phyloP scores from a whole-genome alignment of 1,284 basidiomycete species.

The Trametes polyzona region DNA sequence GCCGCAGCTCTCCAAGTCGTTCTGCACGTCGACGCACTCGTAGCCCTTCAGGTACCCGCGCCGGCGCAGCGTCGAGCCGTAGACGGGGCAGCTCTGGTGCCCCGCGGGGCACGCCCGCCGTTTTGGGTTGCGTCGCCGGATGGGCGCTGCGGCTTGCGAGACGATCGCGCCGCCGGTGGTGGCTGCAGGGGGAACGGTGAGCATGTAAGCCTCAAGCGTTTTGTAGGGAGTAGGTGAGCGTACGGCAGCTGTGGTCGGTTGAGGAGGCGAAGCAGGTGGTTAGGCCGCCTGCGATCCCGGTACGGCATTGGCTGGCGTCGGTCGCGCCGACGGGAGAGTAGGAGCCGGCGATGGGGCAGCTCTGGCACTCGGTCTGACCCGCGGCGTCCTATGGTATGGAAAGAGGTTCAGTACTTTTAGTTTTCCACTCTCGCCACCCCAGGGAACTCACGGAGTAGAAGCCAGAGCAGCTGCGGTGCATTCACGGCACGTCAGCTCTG shows the following conservation, averaged over 20 bases:
- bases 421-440: too few species aligned
- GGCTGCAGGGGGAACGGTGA: constrained; percentile 12
- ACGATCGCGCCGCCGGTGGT: constrained; percentile 15
- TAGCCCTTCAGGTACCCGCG: constrained; percentile 18
- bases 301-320: constrained; percentile 19
- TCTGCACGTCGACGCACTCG: constrained; percentile 30
- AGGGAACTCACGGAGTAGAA: constrained; percentile 23
- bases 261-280: constrained; percentile 18
- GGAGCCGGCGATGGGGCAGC: constrained; percentile 26
- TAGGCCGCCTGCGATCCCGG: constrained; percentile 18
- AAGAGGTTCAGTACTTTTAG: neutral
- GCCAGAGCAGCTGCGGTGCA: constrained; percentile 29
- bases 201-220: neutral
- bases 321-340: constrained; percentile 26
- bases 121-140: constrained; percentile 1
- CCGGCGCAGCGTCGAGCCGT: constrained; percentile 17
- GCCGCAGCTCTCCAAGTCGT: constrained; percentile 33
- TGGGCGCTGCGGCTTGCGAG: constrained; percentile 4
- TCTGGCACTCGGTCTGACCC: constrained; percentile 28
- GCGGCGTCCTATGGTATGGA: constrained; percentile 20
- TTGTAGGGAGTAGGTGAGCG: neutral
- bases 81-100: constrained; percentile 25
- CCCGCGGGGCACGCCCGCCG: constrained; percentile 20
- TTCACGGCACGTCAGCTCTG: neutral
- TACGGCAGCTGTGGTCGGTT: constrained; percentile 28